Base-by-base conservation (phyloP, 2,329 filamentous ascomycete genomes). In the Sclerotinia spermophila region DNA sequence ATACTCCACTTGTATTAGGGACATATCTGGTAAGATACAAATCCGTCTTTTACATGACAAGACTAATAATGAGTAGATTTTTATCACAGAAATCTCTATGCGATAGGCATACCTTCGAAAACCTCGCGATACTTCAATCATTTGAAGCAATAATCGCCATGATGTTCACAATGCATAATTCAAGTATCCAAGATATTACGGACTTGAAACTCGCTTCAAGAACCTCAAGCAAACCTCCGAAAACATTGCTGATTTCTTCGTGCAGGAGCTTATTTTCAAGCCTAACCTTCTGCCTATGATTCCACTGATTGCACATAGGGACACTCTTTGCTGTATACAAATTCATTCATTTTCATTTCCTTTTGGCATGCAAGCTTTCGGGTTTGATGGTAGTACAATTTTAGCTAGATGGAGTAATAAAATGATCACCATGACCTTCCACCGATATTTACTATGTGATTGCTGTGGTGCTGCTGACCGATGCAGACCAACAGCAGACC, bases 271-370 rank as follows among this genome's bases (percentile, higher is more conserved):
- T 71, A 67, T 71, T 69, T 35, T 70, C 60, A 68, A 72, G 55
- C 71, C 60, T 68, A 30, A 40, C 35, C 42, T 62, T 68, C 59
- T 71, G 45, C 65, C 66, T 69, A 58, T 68, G 55, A 68, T 71
- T 71, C 53, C 48, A 71, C 77, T 78, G 76, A 78, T 78, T 75
- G 74, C 75, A 75, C 74, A 77, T 75, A 77, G 76, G 75, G 67
- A 65, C 48, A 53, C 56, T 71, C 59, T 72, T 75, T 67, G 72
- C 71, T 73, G 72, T 74, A 73, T 44, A 73, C 60, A 73, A 55
- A 72, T 45, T 62, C 24, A 65, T 64, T 65, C 30, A 5, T 45
- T 56, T 65, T n/a, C 38, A 40, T 21, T 65, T 65, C 27, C 24
- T 69, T 65, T 64, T 45, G 38, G 48, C 58, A 64, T 64, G 53